Evolutionary conservation across 2,329 filamentous ascomycete species (phyloP).

Genomic region (Chrysosporium queenslandicum): DNA sequence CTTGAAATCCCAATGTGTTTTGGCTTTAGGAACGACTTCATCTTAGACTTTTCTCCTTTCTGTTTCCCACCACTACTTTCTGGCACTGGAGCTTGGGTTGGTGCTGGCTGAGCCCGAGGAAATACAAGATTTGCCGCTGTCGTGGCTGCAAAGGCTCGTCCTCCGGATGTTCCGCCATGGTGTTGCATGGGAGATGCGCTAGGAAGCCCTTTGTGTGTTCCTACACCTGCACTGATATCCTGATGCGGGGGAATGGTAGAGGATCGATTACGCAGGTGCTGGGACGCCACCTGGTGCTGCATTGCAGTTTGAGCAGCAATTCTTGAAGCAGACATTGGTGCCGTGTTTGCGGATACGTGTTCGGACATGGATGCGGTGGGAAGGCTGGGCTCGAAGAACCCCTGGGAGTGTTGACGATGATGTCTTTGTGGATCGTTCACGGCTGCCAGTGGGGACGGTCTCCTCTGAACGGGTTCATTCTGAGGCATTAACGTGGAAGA

Average conservation of each 20-base stretch:
- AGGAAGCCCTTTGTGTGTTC: conserved; percentile 21
- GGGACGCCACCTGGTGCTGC: conserved; percentile 39
- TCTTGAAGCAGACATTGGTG: conserved; percentile 47
- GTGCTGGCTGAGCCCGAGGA: conserved; percentile 37
- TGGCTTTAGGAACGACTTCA: conserved; percentile 59
- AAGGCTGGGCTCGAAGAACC: conserved; percentile 57
- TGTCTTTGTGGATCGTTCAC: conserved; percentile 32
- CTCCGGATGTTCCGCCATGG: conserved; percentile 44
- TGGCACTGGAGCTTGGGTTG: not conserved
- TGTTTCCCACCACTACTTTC: conserved; percentile 32
- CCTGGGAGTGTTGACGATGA: conserved; percentile 50
- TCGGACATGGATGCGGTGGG: conserved; percentile 43
- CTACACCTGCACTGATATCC: conserved; percentile 28
- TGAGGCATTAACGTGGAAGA: conserved; percentile 32
- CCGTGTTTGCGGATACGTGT: conserved; percentile 30
- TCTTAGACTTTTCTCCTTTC: conserved; percentile 53
- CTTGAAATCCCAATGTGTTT: conserved; percentile 55
- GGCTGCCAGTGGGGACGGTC: conserved; percentile 29
- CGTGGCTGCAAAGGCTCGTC: conserved; percentile 46
- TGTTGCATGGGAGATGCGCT: conserved; percentile 27
- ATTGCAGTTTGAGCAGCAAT: conserved; percentile 59
- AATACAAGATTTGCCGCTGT: conserved; percentile 55
- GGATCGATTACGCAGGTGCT: conserved; percentile 45
- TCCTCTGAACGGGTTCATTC: conserved; percentile 27
- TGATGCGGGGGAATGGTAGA: conserved; percentile 40